These are phyloP conservation scores for Carex littledalei DNA, from an alignment of 176 grass and related monocot genomes.

Conservation along the genomic window DNA sequence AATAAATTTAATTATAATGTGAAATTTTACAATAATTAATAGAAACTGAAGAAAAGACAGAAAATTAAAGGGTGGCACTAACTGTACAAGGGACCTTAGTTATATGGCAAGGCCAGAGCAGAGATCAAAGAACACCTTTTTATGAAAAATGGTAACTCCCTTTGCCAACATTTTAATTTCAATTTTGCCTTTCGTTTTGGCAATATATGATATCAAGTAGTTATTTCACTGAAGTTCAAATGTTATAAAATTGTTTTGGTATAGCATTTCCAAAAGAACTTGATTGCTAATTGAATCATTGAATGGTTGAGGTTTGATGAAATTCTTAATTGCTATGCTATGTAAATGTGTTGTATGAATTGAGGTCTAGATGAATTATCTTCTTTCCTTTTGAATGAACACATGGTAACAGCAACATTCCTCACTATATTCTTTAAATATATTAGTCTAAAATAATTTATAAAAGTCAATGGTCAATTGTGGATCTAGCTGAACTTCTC, in stretches of 20 bases:
- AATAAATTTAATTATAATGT: no score
- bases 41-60: constrained; percentile 21
- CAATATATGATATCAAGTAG: not conserved
- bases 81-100: not conserved
- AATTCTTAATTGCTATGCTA: not conserved
- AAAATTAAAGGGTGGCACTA: constrained; percentile 18
- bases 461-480: not conserved
- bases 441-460: not conserved
- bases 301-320: not conserved
- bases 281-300: not conserved
- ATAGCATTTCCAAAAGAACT: no score
- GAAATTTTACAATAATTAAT: constrained; percentile 1
- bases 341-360: not conserved
- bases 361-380: not conserved
- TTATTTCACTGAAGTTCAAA: not conserved
- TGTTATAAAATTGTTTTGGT: no score
- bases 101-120: not conserved
- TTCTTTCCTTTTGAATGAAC: not conserved
- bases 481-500: not conserved
- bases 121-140: not conserved
- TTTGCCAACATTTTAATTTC: not conserved
- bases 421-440: not conserved
- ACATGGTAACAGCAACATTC: not conserved
- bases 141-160: not conserved
- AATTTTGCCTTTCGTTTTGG: not conserved